Percentiles rank a stretch among this genome's conserved stretches.
These are phyloP conservation scores for Cercospora sp. DNA, from an alignment of 2,329 filamentous ascomycete genomes.

Conservation along the genomic window DNA sequence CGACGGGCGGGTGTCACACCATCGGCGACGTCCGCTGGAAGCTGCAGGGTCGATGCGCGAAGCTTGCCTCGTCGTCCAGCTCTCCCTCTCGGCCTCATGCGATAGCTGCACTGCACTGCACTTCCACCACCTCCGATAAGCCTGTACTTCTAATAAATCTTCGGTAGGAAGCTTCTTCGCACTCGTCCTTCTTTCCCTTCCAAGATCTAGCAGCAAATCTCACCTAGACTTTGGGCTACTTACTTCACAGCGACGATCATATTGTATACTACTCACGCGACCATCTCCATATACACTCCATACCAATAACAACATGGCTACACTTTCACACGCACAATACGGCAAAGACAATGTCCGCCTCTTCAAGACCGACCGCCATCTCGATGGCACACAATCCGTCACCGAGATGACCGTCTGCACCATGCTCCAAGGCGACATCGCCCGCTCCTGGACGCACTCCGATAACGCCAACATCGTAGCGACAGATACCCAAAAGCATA, in stretches of 20 bases:
- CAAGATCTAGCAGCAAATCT: not conserved
- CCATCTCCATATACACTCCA: not conserved
- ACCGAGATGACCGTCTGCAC: conserved; percentile 94
- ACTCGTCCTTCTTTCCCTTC: not conserved
- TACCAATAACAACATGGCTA: conserved; percentile 42
- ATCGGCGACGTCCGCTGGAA: conserved; percentile 9
- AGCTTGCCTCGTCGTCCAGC: not conserved
- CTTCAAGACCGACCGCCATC: conserved; percentile 86
- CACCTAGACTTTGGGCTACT: not conserved
- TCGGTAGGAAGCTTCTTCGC: conserved; percentile 11
- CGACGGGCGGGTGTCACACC: not conserved
- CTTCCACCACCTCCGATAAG: conserved; percentile 15
- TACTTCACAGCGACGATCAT: not conserved
- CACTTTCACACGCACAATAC: conserved; percentile 65
- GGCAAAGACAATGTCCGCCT: conserved; percentile 98
- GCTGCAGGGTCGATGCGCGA: not conserved
- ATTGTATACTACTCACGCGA: not conserved
- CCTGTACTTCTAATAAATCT: conserved; percentile 3
- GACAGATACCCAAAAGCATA: conserved; percentile 98
- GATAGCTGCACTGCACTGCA: not conserved
- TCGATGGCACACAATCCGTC: conserved; percentile 77
- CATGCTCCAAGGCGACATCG: conserved; percentile 89
- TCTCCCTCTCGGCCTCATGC: conserved; percentile 6
- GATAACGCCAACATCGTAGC: conserved; percentile 96
- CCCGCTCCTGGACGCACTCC: conserved; percentile 81